phyloP scores from a whole-genome alignment of 805 yeast species.

The Zygotorulaspora danielsina region DNA sequence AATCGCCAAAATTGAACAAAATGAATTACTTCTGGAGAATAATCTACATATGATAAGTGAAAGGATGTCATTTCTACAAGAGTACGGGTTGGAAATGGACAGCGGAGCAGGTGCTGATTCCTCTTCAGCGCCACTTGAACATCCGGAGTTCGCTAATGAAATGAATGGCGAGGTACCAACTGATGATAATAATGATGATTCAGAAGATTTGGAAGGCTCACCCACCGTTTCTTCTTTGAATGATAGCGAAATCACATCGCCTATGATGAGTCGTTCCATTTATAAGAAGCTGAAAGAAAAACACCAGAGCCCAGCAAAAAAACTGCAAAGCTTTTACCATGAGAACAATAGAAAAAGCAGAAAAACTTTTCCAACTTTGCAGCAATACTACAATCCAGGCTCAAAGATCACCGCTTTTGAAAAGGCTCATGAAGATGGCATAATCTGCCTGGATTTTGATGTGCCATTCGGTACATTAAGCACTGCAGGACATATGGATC shows the following conservation, averaged over 20 bases:
- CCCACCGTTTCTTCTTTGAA: neutral
- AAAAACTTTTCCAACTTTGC: constrained; percentile 58
- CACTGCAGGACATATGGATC: constrained; percentile 67
- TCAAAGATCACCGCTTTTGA: constrained; percentile 46
- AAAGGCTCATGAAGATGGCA: constrained; percentile 47
- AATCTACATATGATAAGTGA: constrained; percentile 43
- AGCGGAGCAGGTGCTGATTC: constrained; percentile 18
- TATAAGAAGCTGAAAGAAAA: constrained; percentile 41
- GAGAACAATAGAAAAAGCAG: constrained; percentile 36
- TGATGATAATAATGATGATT: constrained; percentile 8
- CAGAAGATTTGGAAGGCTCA: neutral
- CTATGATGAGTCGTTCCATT: constrained; percentile 40
- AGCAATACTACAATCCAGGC: constrained; percentile 60
- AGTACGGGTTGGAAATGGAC: constrained; percentile 36
- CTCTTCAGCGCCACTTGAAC: constrained; percentile 5
- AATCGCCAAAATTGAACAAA: constrained; percentile 57
- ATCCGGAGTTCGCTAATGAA: constrained; percentile 11
- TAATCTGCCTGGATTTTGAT: constrained; percentile 63
- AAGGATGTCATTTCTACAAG: constrained; percentile 42
- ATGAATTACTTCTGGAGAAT: constrained; percentile 53
- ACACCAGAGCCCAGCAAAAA: constrained; percentile 15
- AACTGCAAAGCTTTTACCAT: constrained; percentile 26
- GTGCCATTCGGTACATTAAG: constrained; percentile 73
- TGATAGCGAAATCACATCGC: constrained; percentile 16
- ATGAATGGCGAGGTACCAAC: constrained; percentile 2